phyloP scores from a whole-genome alignment of 1,139 yeast species.

The Yamadazyma songkhlaensis region DNA sequence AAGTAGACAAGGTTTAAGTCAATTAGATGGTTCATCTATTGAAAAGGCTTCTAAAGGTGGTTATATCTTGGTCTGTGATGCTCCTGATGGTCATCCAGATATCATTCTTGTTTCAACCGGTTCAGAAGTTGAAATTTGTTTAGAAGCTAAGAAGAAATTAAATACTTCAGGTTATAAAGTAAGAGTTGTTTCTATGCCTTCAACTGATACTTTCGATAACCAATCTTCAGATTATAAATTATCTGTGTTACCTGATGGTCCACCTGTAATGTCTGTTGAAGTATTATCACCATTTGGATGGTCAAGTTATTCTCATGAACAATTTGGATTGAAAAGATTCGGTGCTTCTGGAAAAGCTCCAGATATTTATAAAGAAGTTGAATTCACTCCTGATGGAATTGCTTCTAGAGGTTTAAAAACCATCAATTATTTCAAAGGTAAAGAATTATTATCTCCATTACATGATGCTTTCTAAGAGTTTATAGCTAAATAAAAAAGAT shows the following conservation, averaged over 20 bases:
- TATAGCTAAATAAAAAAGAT: background rate
- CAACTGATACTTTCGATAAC: conserved; percentile 82
- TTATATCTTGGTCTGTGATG: conserved; percentile 62
- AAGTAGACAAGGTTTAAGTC: conserved; percentile 97
- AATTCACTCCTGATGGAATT: conserved; percentile 90
- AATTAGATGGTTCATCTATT: conserved; percentile 86
- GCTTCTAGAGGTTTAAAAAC: conserved; percentile 83
- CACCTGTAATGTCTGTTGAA: conserved; percentile 92
- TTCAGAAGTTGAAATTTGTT: conserved; percentile 85
- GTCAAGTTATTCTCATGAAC: conserved; percentile 95
- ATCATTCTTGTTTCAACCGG: conserved; percentile 88
- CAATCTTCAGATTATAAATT: conserved; percentile 80
- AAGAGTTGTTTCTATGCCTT: conserved; percentile 89
- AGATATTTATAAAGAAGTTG: conserved; percentile 80
- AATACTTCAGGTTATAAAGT: conserved; percentile 52
- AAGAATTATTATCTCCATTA: conserved; percentile 70
- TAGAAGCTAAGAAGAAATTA: conserved; percentile 74
- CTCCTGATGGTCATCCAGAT: conserved; percentile 58
- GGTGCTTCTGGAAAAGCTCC: conserved; percentile 96
- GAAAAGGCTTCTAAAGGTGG: conserved; percentile 97
- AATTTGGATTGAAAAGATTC: conserved; percentile 91
- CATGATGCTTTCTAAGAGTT: conserved; percentile 58
- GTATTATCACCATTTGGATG: conserved; percentile 91
- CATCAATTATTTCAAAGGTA: conserved; percentile 80
- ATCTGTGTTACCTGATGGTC: conserved; percentile 89